Conservation (phyloP, 371 early-diverging fungal species). For the Entomophthora muscae region DNA sequence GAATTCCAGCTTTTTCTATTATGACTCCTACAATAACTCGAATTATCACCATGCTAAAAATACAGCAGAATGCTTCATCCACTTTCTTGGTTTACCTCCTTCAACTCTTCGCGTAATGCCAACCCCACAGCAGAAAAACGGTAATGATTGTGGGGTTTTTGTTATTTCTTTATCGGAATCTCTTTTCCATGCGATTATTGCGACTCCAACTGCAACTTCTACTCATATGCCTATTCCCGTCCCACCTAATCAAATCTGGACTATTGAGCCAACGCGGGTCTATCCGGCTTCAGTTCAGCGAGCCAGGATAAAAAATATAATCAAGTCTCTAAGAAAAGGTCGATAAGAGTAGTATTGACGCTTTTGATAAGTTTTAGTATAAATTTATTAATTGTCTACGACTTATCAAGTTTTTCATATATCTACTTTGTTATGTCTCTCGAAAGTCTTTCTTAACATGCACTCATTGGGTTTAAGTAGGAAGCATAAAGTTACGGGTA, state of each 20-base stretch:
- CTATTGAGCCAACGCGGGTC: neutral
- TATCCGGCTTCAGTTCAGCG: neutral
- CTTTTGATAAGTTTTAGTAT: no score
- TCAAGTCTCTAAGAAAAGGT: neutral
- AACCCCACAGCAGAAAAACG: slow-evolving; percentile 5
- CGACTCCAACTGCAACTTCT: neutral
- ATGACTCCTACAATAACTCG: slow-evolving; percentile 1
- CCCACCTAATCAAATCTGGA: neutral
- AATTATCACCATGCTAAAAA: slow-evolving; percentile 2
- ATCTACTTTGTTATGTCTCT: no score
- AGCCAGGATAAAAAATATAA: neutral
- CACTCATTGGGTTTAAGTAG: no score
- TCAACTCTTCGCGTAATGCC: neutral
- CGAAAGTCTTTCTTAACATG: no score
- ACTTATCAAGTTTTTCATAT: no score
- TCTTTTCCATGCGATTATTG: neutral
- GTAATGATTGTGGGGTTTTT: slow-evolving; percentile 8
- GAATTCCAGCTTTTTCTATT: slow-evolving; percentile 3
- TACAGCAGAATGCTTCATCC: neutral
- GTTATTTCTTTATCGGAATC: neutral
- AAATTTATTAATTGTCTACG: no score
- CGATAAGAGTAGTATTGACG: neutral
- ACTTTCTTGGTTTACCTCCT: neutral
- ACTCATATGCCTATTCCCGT: neutral
- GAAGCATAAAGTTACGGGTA: no score